Evolutionary conservation across 768 basidiomycete species (phyloP), one percentile per base, ranked within the genome.

Genomic region (Cubamyces lactineus): DNA sequence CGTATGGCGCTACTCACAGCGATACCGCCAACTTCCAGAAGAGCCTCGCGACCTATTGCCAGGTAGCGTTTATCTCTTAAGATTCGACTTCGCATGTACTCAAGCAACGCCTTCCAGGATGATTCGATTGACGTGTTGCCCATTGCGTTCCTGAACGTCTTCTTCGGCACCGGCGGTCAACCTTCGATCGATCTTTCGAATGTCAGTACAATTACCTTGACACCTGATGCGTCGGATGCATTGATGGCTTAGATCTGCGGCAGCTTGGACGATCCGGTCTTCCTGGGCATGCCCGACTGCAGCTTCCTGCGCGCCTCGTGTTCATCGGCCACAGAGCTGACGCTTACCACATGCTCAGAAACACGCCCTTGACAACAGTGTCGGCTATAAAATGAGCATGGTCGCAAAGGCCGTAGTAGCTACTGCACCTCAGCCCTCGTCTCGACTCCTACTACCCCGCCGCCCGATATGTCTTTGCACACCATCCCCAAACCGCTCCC

Each of bases 241-340:
- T n/a, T n/a, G n/a, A n/a, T 17, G 26, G n/a, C 24, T 15, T 56
- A 89, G 86, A 87, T 77, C n/a, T 89, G 89, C 74, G 89, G 84
- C 69, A 77, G 78, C 16, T 77, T 70, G 5, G 78, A 83, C 64
- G 82, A 86, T 56, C 70, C 80, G 0, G 79, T 83, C 17, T 90
- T 89, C 62, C 71, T 86, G 11, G 88, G 86, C 21, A 80, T 91
- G 28, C 81, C 86, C 11, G 78, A 90, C 68, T 91, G 90, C 68
- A 68, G 77, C 5, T 80, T 80, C 62, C 75, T 91, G 43, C n/a
- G n/a, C n/a, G n/a, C n/a, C n/a, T n/a, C n/a, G n/a, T n/a, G n/a
- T n/a, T n/a, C n/a, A n/a, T n/a, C n/a, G n/a, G n/a, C n/a, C n/a
- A n/a, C n/a, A n/a, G n/a, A n/a, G n/a, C n/a, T n/a, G n/a, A n/a